Evolutionary conservation across 306 rosid genomes (phyloP).

Genomic region (Malus asiatica): DNA sequence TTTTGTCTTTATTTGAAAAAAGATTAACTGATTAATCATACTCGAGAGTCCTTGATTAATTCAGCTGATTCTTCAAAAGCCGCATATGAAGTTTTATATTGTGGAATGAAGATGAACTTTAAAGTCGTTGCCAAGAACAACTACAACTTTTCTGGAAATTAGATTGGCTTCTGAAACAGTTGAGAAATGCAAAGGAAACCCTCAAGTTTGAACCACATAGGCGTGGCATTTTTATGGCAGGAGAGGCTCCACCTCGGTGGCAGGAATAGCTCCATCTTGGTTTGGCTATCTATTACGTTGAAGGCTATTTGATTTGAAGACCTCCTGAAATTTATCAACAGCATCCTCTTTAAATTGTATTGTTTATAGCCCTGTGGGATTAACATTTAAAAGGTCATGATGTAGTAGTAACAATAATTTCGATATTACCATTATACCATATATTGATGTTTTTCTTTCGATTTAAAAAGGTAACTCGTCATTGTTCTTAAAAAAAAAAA

Average conservation of each 20-base stretch:
- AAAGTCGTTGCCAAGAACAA: not conserved
- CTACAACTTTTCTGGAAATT: constrained; percentile 1
- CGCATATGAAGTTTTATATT: not conserved
- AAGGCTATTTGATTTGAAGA: too few relatives aligned
- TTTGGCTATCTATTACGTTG: not conserved
- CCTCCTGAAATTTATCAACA: too few relatives aligned
- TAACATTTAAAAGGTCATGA: not conserved
- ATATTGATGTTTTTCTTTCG: not conserved
- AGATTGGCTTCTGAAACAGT: constrained; percentile 31
- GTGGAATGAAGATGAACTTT: not conserved
- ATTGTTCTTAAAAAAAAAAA: too few relatives aligned
- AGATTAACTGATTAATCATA: not conserved
- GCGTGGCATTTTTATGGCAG: not conserved
- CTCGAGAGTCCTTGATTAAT: not conserved
- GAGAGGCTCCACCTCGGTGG: not conserved
- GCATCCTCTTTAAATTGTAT: not conserved
- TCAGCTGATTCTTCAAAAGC: not conserved
- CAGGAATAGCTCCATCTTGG: too few relatives aligned
- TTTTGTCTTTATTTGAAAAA: not conserved
- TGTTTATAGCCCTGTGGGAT: not conserved
- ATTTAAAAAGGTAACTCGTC: not conserved
- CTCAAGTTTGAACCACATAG: not conserved
- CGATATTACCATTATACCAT: not conserved
- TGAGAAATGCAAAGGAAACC: constrained; percentile 15
- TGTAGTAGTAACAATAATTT: not conserved